phyloP scores from a whole-genome alignment of 2,329 filamentous ascomycete species.

The Diaporthe sp. region DNA sequence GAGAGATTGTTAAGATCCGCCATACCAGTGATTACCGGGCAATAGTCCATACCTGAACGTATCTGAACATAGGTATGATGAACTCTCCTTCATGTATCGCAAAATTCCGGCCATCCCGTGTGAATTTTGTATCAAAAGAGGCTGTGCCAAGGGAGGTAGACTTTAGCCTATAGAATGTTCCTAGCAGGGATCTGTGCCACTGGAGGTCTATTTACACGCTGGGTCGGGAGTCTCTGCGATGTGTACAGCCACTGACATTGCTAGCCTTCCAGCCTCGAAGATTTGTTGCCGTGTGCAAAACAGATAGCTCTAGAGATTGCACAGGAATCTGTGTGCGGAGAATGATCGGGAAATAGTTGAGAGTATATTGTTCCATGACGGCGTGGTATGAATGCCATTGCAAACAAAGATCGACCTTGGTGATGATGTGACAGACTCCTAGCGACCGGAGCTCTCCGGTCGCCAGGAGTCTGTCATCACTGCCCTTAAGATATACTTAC shows the following conservation, averaged over 20 bases:
- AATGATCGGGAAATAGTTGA: background rate
- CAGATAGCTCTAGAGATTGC: background rate
- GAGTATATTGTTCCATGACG: background rate
- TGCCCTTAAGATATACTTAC: too few species aligned
- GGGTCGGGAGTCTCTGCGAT: background rate
- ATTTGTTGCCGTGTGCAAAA: background rate
- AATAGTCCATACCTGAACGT: background rate
- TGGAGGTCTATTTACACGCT: background rate
- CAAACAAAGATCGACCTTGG: background rate
- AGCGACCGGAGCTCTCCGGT: too few species aligned
- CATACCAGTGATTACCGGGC: background rate
- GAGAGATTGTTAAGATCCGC: background rate
- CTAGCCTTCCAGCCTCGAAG: background rate
- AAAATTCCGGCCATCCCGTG: background rate
- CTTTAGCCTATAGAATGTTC: background rate
- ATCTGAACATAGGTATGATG: background rate
- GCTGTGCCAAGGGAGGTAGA: background rate
- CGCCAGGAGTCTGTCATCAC: too few species aligned
- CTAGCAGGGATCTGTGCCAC: background rate
- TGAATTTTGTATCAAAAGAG: background rate
- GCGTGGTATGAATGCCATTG: background rate
- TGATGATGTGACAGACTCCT: background rate
- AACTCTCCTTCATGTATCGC: background rate
- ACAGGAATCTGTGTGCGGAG: background rate
- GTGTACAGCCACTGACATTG: background rate